Conservation (phyloP, 148 eudicot species). For the Rhododendron griersonianum region DNA sequence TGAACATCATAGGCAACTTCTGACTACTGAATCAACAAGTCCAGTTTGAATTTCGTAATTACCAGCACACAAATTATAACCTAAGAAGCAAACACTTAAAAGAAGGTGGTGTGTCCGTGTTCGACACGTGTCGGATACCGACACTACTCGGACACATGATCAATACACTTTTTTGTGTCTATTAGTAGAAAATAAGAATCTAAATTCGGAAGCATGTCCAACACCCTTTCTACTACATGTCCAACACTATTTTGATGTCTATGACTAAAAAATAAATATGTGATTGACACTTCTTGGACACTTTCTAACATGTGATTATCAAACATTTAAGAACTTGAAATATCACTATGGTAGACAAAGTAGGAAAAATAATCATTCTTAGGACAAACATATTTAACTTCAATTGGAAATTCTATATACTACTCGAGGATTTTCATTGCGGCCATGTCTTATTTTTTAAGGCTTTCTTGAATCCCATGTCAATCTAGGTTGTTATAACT, state of each 20-base stretch:
- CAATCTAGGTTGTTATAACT: neutral
- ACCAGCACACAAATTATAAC: neutral
- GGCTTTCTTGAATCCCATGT: neutral
- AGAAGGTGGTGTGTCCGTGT: neutral
- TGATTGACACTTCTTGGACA: neutral
- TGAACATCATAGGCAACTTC: neutral
- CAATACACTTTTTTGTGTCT: neutral
- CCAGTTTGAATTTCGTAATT: neutral
- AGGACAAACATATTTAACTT: neutral
- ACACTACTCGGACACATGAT: neutral
- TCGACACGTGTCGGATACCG: neutral
- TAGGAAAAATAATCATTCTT: neutral
- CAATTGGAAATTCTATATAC: neutral
- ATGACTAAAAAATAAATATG: neutral
- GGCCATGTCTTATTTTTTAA: neutral
- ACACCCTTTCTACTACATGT: neutral
- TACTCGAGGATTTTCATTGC: too few relatives aligned
- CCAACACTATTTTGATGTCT: neutral
- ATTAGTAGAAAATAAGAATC: neutral
- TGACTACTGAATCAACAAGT: neutral
- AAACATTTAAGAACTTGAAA: too few relatives aligned
- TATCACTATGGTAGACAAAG: neutral
- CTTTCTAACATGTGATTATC: neutral
- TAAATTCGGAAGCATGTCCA: neutral
- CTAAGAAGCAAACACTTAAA: neutral